Conservation (phyloP, 2,329 filamentous ascomycete species). For the Scopulariopsis brevicaulis region DNA sequence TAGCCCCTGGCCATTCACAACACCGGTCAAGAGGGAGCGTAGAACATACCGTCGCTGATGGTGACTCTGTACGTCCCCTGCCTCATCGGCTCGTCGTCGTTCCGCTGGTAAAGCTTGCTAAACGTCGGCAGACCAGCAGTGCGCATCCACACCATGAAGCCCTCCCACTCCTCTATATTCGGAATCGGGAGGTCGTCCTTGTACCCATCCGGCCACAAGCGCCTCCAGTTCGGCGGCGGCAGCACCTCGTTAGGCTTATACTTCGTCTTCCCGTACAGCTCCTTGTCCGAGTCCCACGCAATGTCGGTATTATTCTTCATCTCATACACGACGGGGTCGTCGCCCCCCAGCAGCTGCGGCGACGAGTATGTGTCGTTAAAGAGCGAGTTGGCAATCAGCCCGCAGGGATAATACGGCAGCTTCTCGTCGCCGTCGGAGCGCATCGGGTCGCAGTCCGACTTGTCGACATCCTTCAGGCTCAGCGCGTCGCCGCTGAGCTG, state of each 20-base stretch:
- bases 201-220: conserved; percentile 61
- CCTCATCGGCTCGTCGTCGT: conserved; percentile 58
- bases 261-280: conserved; percentile 61
- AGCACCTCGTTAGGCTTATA: conserved; percentile 56
- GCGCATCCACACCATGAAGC: conserved; percentile 98
- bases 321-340: conserved; percentile 41
- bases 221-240: conserved; percentile 78
- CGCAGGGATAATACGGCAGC: conserved; percentile 85
- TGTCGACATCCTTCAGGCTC: conserved; percentile 45
- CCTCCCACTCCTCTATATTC: conserved; percentile 62
- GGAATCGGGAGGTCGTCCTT: conserved; percentile 54
- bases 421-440: conserved; percentile 34
- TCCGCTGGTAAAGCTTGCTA: conserved; percentile 82
- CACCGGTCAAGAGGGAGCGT: not conserved
- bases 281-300: conserved; percentile 75
- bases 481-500: conserved; percentile 67
- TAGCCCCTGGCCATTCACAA: not conserved
- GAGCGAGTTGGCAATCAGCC: conserved; percentile 88
- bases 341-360: conserved; percentile 47
- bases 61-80: conserved; percentile 65
- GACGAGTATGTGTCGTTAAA: conserved; percentile 86
- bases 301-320: conserved; percentile 71
- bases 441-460: conserved; percentile 67
- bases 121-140: conserved; percentile 89
- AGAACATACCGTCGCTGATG: conserved; percentile 65